Conservation (phyloP, 148 eudicot genomes). For the Selenicereus undatus region DNA sequence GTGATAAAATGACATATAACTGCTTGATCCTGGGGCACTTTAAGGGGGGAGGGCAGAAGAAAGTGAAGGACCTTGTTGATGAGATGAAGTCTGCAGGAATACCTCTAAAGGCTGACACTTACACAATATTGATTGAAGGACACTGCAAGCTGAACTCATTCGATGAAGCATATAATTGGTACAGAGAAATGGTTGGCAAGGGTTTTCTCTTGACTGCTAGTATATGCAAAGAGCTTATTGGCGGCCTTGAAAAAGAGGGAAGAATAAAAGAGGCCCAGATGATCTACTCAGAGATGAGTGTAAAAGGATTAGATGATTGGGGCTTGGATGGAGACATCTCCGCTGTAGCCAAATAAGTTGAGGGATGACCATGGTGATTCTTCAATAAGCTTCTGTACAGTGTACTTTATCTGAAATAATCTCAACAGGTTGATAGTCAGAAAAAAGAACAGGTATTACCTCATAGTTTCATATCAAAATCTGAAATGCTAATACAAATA, state of each 20-base stretch:
- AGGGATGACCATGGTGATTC: conserved; percentile 3
- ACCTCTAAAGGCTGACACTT: conserved; percentile 57
- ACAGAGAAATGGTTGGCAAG: conserved; percentile 53
- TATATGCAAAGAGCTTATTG: conserved; percentile 54
- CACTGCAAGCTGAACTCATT: conserved; percentile 46
- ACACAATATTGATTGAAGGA: conserved; percentile 54
- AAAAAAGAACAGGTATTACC: conserved; percentile 4
- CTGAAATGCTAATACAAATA: not conserved
- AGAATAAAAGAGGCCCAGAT: conserved; percentile 44
- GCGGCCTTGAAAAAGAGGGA: conserved; percentile 63
- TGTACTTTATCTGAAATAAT: not conserved
- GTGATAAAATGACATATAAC: conserved; percentile 71
- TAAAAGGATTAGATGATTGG: conserved; percentile 47
- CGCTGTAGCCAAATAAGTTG: conserved; percentile 34
- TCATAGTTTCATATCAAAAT: too few species aligned
- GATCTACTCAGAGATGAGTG: conserved; percentile 63
- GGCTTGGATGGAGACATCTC: conserved; percentile 29
- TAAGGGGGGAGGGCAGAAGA: conserved; percentile 40
- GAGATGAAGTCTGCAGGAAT: conserved; percentile 67
- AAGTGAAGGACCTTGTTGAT: conserved; percentile 45
- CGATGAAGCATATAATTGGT: conserved; percentile 60
- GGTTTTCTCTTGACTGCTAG: conserved; percentile 40
- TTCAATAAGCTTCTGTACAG: conserved; percentile 2
- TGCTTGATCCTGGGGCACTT: conserved; percentile 55
- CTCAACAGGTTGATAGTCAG: conserved; percentile 3